Evolutionary conservation across 2,329 filamentous ascomycete genomes (phyloP).

Genomic region (Simplicillium aogashimaense): DNA sequence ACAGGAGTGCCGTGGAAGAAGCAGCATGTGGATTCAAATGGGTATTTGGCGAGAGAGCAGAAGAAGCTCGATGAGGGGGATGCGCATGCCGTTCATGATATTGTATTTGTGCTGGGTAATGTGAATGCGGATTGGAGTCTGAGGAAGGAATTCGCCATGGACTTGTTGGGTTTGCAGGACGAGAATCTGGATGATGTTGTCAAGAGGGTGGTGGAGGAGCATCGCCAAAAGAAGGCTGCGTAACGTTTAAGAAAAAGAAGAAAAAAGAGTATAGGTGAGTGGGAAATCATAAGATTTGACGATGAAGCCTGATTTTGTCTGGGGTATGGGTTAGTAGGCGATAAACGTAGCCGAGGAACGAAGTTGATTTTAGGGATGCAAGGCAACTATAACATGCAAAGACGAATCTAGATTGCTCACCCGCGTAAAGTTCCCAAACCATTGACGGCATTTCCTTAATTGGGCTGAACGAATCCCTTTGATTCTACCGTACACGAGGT

Average conservation of each 20-base stretch:
- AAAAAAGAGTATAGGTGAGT: neutral
- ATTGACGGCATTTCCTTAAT: no score
- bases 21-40: slow-evolving; percentile 23
- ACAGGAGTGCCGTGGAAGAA: slow-evolving; percentile 30
- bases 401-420: no score
- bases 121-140: slow-evolving; percentile 38
- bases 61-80: slow-evolving; percentile 26
- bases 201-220: slow-evolving; percentile 18
- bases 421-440: no score
- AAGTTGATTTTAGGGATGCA: no score
- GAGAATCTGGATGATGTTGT: slow-evolving; percentile 35
- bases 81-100: slow-evolving; percentile 28
- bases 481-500: no score
- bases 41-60: slow-evolving; percentile 27
- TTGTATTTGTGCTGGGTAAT: slow-evolving; percentile 38
- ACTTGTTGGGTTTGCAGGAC: slow-evolving; percentile 32
- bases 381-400: no score
- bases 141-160: slow-evolving; percentile 35
- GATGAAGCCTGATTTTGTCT: no score
- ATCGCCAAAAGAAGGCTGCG: slow-evolving; percentile 5
- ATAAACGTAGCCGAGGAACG: no score
- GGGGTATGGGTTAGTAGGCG: no score
- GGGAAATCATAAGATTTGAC: neutral
- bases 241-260: neutral
- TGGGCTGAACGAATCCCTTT: no score